Evolutionary conservation across 108 stramenopile species (phyloP).

Genomic region (Mayamaea pseudoterrestris): DNA sequence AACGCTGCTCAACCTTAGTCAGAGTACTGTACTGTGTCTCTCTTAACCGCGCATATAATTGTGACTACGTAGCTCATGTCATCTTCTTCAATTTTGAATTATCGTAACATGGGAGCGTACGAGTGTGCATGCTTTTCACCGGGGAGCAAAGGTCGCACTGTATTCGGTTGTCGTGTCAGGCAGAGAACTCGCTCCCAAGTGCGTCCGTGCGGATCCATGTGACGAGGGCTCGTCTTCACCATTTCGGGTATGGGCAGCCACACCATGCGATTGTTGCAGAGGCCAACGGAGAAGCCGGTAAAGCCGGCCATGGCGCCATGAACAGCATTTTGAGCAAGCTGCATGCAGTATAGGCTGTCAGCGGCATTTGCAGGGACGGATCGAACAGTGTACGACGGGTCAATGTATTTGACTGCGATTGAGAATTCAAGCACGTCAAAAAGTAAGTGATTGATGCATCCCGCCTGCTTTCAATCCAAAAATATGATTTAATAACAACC

Average conservation of each 20-base stretch:
- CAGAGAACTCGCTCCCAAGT: conserved; percentile 95
- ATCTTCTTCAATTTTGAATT: not conserved
- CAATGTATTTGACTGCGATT: conserved; percentile 85
- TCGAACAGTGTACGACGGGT: conserved; percentile 97
- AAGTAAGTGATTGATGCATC: not conserved
- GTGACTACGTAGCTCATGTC: too few species aligned
- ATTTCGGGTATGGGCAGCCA: conserved; percentile 88
- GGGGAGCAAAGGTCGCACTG: conserved; percentile 12
- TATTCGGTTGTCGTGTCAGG: conserved; percentile 91
- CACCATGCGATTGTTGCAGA: conserved; percentile 94
- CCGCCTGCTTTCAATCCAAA: too few species aligned
- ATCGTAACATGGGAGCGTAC: not conserved
- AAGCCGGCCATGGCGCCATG: conserved; percentile 98
- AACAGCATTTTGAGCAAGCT: conserved; percentile 94
- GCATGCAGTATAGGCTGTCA: conserved; percentile 94
- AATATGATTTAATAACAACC: too few species aligned
- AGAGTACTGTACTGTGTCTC: too few species aligned
- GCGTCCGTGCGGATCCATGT: conserved; percentile 85
- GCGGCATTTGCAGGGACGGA: conserved; percentile 92
- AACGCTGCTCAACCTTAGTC: too few species aligned
- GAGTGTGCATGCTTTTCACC: not conserved
- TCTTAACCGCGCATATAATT: too few species aligned
- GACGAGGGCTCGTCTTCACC: conserved; percentile 84
- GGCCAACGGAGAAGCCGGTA: conserved; percentile 90
- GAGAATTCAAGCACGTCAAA: not conserved